Evolutionary conservation across 441 rosid species (phyloP), one percentile per base, ranked within the genome.

Genomic region (Erodium texanum): DNA sequence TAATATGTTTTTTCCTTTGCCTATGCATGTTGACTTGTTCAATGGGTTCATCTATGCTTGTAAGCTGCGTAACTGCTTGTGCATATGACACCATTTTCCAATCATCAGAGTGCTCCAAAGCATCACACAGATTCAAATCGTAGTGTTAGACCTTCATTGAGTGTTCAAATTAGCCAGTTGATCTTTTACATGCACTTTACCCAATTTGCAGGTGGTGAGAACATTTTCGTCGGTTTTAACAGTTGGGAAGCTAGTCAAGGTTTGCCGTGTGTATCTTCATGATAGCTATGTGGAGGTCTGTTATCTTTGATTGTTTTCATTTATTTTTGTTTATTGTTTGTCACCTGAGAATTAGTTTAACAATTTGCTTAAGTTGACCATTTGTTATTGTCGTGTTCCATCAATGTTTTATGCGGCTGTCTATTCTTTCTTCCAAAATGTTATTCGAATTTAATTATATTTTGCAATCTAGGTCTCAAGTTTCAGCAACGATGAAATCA

Each of bases 191-290:
- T 24, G 19, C 62, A 56, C 43, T 70, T 64, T 27, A 41, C n/a
- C 5, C 56, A 15, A 15, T 29, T 68, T 77, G 69, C 84, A 92
- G 97, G 94, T 88, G 58, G 69, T 65, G 66, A 81, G 73, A 62
- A 71, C 83, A 72, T 92, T 94, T 80, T 72, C 92, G 0, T 74
- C 81, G 76, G 84, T 90, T 81, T 81, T 72, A 74, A 88, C 89
- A 69, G 84, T 94, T 71, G 99, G 98, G 67, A 84, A 69, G 80
- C 80, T 94, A 71, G 92, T 94, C 80, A 96, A 91, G 61, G 92
- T 94, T 74, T 94, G 99, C 76, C 96, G 87, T 43, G 97, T 94
- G 27, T 84, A 88, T 70, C 32, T 89, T 5, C 83, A 77, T 5
- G 84, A 82, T 71, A 69, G 78, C 20, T 68, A 79, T 59, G 77